Evolutionary conservation across 1,284 basidiomycete genomes (phyloP).

Genomic region (Marasmius tenuissimus): DNA sequence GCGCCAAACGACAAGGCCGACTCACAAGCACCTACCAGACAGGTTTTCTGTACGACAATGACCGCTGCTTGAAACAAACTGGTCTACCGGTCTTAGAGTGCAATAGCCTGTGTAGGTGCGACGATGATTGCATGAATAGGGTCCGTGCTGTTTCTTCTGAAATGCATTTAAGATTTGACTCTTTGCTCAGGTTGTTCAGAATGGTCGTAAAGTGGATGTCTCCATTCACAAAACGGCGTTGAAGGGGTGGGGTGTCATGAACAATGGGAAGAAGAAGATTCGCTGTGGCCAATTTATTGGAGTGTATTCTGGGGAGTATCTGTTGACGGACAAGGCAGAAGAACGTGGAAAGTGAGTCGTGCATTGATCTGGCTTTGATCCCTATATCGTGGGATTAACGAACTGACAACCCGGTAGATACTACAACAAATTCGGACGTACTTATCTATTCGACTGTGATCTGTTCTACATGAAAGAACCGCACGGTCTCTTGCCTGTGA

Average conservation of each 20-base stretch:
- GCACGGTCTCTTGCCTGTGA: slow-evolving; percentile 14
- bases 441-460: slow-evolving; percentile 86
- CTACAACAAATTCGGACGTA: slow-evolving; percentile 77
- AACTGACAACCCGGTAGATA: slow-evolving; percentile 38
- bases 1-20: slow-evolving; percentile 56
- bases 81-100: slow-evolving; percentile 84
- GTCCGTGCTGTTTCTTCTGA: slow-evolving; percentile 42
- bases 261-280: slow-evolving; percentile 58
- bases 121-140: slow-evolving; percentile 78
- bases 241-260: slow-evolving; percentile 87
- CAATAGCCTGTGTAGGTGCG: slow-evolving; percentile 80
- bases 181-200: slow-evolving; percentile 69
- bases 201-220: slow-evolving; percentile 66
- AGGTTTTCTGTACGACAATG: slow-evolving; percentile 69
- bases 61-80: slow-evolving; percentile 48
- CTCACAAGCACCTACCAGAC: slow-evolving; percentile 32
- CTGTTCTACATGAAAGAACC: slow-evolving; percentile 57
- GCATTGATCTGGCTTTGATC: slow-evolving; percentile 1
- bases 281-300: slow-evolving; percentile 74
- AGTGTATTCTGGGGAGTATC: slow-evolving; percentile 82
- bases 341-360: slow-evolving; percentile 61
- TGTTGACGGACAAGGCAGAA: slow-evolving; percentile 69
- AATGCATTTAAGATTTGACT: background rate
- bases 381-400: slow-evolving; percentile 7
- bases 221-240: slow-evolving; percentile 66